Conservation (phyloP, 257 asterid genomes). For the Eucommia ulmoides region DNA sequence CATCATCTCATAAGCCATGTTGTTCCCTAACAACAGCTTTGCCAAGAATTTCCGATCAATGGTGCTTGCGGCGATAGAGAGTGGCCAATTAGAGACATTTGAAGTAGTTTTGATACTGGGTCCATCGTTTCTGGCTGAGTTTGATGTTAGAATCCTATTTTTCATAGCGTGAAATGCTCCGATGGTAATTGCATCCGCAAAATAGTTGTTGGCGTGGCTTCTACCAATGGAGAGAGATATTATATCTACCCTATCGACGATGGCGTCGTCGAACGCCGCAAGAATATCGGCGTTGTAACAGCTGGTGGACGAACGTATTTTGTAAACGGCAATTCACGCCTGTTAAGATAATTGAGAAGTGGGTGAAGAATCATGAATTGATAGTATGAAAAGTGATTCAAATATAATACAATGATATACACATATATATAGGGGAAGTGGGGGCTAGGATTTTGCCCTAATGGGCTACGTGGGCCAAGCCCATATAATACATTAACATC, state of each 20-base stretch:
- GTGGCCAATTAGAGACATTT: conserved; percentile 48
- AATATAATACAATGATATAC: too few relatives aligned
- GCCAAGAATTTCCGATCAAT: conserved; percentile 52
- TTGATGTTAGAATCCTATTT: conserved; percentile 49
- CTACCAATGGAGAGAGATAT: neutral
- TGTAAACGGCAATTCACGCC: neutral
- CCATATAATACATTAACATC: too few relatives aligned
- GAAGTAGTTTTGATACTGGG: conserved; percentile 30
- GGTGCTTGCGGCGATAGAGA: conserved; percentile 58
- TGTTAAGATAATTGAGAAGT: too few relatives aligned
- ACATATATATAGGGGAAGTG: too few relatives aligned
- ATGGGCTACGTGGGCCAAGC: too few relatives aligned
- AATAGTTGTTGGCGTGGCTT: conserved; percentile 31
- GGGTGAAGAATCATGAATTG: too few relatives aligned
- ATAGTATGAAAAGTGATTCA: too few relatives aligned
- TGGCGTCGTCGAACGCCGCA: neutral
- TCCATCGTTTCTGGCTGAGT: conserved; percentile 53
- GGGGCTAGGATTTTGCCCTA: too few relatives aligned
- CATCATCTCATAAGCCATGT: conserved; percentile 3
- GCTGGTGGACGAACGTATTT: neutral
- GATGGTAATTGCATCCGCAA: conserved; percentile 51
- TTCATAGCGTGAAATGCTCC: conserved; percentile 73
- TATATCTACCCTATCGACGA: neutral
- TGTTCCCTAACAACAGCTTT: conserved; percentile 40
- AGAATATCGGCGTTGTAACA: neutral